Conservation (phyloP, 2,329 filamentous ascomycete species). For the Madurella mycetomatis region DNA sequence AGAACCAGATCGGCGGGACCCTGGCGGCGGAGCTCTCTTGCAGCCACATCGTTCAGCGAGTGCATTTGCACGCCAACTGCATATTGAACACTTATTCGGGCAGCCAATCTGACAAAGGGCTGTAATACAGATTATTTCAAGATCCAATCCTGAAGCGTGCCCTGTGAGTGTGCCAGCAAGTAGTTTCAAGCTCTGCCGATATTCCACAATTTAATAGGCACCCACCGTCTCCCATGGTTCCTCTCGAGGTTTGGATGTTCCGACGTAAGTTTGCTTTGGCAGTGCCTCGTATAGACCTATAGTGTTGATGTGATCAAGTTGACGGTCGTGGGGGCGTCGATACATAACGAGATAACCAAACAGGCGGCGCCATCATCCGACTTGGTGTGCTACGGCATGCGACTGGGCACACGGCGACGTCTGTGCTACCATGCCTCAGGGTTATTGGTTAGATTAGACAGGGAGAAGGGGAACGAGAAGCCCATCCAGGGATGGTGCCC, state of each 20-base stretch:
- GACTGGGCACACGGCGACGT: too few relatives aligned
- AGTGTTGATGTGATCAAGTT: background rate
- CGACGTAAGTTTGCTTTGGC: too few relatives aligned
- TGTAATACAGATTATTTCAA: too few relatives aligned
- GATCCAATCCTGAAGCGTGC: background rate
- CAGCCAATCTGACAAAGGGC: too few relatives aligned
- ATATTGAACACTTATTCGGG: too few relatives aligned
- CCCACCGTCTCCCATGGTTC: too few relatives aligned
- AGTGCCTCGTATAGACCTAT: background rate
- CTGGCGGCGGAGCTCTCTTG: background rate
- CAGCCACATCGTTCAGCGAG: too few relatives aligned
- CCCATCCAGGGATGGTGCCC: conserved; percentile 16
- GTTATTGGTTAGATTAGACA: conserved; percentile 5
- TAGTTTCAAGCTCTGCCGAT: background rate
- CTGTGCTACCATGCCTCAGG: background rate
- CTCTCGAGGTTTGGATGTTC: too few relatives aligned
- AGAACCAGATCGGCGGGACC: conserved; percentile 13
- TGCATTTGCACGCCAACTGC: too few relatives aligned
- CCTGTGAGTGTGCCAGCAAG: background rate
- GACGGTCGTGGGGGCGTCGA: too few relatives aligned
- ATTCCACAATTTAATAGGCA: background rate
- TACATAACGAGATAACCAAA: too few relatives aligned
- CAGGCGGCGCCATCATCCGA: background rate
- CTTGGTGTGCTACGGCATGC: background rate
- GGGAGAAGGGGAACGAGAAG: conserved; percentile 4